Percentiles rank a stretch among this genome's conserved stretches.
These are phyloP conservation scores for Dillenia suffruticosa DNA, from an alignment of 164 flowering plant genomes.

Conservation along the genomic window DNA sequence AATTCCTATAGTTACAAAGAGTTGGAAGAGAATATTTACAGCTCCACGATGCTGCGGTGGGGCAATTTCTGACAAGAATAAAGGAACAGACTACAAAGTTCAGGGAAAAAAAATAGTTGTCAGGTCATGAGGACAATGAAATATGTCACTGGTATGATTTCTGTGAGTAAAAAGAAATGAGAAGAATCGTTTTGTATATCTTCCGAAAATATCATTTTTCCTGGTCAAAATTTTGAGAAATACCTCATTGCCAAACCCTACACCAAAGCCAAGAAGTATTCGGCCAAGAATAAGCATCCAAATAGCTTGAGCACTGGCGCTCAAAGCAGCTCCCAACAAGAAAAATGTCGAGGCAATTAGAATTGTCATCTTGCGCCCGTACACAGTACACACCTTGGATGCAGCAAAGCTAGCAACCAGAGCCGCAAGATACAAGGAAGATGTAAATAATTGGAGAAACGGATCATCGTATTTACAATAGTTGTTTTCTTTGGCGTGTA, in stretches of 20 bases:
- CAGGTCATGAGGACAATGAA: too few relatives aligned
- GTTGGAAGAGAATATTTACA: constrained; percentile 36
- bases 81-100: too few relatives aligned
- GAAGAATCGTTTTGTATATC: too few relatives aligned
- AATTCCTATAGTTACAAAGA: constrained; percentile 36
- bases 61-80: constrained; percentile 36
- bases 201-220: too few relatives aligned
- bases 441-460: constrained; percentile 36
- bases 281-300: constrained; percentile 19
- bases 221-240: too few relatives aligned
- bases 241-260: constrained; percentile 30
- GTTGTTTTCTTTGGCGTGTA: constrained; percentile 25
- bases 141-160: too few relatives aligned
- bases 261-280: constrained; percentile 24
- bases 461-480: constrained; percentile 42
- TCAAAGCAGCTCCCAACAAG: constrained; percentile 15
- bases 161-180: too few relatives aligned
- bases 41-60: constrained; percentile 27
- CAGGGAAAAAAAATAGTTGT: too few relatives aligned
- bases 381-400: constrained; percentile 18
- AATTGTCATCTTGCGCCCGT: constrained; percentile 32
- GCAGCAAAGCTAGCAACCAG: constrained; percentile 32
- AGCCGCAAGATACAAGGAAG: constrained; percentile 42
- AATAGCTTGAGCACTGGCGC: constrained; percentile 7
- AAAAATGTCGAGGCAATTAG: constrained; percentile 26